phyloP scores from a whole-genome alignment of 352 stramenopile genomes.

The Globisporangium parvum region DNA sequence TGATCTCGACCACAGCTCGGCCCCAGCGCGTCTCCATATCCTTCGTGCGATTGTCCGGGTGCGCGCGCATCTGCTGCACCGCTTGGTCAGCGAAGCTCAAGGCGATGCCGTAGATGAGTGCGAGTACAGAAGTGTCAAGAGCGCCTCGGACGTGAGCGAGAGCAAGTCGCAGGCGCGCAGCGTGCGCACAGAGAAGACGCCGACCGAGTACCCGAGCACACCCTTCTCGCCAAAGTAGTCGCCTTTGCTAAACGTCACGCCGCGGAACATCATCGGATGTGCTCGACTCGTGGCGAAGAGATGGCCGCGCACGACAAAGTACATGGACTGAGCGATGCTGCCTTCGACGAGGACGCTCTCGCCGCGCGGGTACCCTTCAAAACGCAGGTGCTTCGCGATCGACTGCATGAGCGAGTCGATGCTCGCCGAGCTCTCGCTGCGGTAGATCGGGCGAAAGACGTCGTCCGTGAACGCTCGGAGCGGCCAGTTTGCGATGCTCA shows the following conservation, averaged over 20 bases:
- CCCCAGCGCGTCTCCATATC: conserved; percentile 43
- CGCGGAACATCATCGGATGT: conserved; percentile 39
- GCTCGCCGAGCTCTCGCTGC: not conserved
- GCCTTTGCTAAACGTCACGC: conserved; percentile 30
- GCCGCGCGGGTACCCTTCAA: conserved; percentile 56
- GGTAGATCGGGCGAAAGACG: conserved; percentile 33
- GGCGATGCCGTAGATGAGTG: conserved; percentile 36
- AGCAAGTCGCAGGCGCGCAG: conserved; percentile 57
- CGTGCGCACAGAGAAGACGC: conserved; percentile 39
- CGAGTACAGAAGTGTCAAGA: conserved; percentile 31
- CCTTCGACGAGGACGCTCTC: conserved; percentile 63
- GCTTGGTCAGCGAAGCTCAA: conserved; percentile 37
- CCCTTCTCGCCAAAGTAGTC: conserved; percentile 57
- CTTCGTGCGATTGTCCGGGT: conserved; percentile 7
- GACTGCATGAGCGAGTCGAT: conserved; percentile 21
- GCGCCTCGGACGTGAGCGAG: conserved; percentile 36
- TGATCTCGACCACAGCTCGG: conserved; percentile 20
- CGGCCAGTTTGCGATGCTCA: conserved; percentile 35
- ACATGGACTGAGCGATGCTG: conserved; percentile 53
- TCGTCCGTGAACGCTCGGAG: conserved; percentile 31
- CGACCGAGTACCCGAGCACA: conserved; percentile 47
- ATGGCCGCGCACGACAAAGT: conserved; percentile 61
- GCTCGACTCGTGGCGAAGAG: conserved; percentile 44
- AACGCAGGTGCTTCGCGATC: conserved; percentile 42
- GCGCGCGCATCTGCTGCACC: conserved; percentile 21